These are phyloP conservation scores for Pseudocercospora macadamiae DNA, from an alignment of 2,329 filamentous ascomycete genomes.

Conservation along the genomic window DNA sequence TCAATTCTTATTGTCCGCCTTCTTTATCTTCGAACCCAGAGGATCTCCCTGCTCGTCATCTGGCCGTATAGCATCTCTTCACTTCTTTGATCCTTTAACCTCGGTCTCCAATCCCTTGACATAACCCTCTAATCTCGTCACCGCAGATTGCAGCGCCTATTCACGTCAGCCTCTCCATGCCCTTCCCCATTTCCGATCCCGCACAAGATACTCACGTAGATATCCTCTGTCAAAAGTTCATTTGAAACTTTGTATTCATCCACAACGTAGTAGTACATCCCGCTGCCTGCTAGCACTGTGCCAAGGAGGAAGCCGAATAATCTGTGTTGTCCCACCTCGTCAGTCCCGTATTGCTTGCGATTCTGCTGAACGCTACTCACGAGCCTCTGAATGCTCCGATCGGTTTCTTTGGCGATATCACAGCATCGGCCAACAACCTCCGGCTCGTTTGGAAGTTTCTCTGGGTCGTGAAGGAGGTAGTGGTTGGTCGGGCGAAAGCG, in stretches of 20 bases:
- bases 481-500: conserved; percentile 24
- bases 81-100: conserved; percentile 68
- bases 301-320: conserved; percentile 91
- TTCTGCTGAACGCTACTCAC: conserved; percentile 52
- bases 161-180: neutral
- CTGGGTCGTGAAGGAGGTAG: conserved; percentile 11
- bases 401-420: conserved; percentile 62
- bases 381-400: conserved; percentile 73
- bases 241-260: conserved; percentile 94
- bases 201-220: conserved; percentile 66
- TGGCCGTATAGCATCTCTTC: conserved; percentile 24
- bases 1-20: neutral
- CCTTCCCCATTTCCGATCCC: neutral
- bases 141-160: conserved; percentile 83
- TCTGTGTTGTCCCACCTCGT: conserved; percentile 50
- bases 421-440: conserved; percentile 24
- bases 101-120: conserved; percentile 80
- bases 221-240: conserved; percentile 91
- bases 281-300: conserved; percentile 74
- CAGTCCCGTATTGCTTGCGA: neutral
- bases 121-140: conserved; percentile 83
- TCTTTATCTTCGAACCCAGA: too few species aligned
- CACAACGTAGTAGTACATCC: conserved; percentile 89
- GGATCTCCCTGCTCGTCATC: too few species aligned
- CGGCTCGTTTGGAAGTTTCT: conserved; percentile 45